Conservation (phyloP, 176 grass and related monocot species). For the Puccinellia tenuiflora region DNA sequence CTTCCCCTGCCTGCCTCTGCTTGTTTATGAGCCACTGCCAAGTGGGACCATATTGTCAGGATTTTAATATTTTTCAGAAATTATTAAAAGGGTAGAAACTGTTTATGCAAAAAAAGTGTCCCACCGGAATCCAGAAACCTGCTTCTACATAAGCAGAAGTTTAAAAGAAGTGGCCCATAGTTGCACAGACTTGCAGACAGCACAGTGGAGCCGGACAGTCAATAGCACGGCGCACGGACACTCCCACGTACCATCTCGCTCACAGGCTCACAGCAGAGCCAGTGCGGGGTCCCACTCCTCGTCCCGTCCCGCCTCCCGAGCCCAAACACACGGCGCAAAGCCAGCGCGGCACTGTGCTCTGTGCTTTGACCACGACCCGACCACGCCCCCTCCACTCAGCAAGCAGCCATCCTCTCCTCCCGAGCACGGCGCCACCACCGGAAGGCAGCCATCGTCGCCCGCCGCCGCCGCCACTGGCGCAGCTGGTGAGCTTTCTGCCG, state of each 20-base stretch:
- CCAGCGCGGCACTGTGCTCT: background rate
- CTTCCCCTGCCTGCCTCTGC: too few species aligned
- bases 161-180: too few species aligned
- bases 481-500: background rate
- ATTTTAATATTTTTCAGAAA: too few species aligned
- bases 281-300: background rate
- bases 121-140: too few species aligned
- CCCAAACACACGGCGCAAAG: constrained; percentile 3
- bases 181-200: too few species aligned
- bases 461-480: background rate
- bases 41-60: too few species aligned
- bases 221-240: background rate
- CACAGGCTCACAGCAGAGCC: background rate
- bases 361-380: constrained; percentile 25
- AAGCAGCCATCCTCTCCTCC: background rate
- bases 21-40: too few species aligned
- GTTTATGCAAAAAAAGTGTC: too few species aligned
- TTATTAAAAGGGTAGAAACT: too few species aligned
- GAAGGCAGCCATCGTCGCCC: background rate
- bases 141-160: too few species aligned
- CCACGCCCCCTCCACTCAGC: background rate
- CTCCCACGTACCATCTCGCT: background rate
- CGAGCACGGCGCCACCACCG: background rate
- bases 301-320: background rate
- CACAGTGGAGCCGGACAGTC: background rate